phyloP scores from a whole-genome alignment of 2,329 filamentous ascomycete genomes.

The Fusarium phyllophilum region DNA sequence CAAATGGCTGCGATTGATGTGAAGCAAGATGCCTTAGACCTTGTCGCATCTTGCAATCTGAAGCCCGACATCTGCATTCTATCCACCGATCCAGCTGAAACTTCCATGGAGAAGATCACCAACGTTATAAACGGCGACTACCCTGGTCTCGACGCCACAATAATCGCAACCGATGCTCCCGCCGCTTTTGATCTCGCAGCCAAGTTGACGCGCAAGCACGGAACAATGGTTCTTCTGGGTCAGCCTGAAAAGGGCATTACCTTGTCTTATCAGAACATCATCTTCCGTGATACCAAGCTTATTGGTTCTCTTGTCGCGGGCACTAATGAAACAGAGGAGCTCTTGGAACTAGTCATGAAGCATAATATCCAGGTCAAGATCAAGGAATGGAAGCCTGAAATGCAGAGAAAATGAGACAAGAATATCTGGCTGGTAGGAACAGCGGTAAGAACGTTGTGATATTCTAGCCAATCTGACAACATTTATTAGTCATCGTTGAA shows the following conservation, averaged over 20 bases:
- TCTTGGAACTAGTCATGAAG: neutral
- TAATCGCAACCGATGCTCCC: slow-evolving; percentile 1
- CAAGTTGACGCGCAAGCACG: slow-evolving; percentile 5
- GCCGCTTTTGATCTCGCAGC: slow-evolving; percentile 5
- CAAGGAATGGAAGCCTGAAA: slow-evolving; percentile 12
- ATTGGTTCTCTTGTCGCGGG: neutral
- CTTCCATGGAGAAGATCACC: neutral
- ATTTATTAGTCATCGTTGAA: neutral
- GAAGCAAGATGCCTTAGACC: neutral
- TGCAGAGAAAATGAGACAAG: slow-evolving; percentile 6
- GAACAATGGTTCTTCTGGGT: slow-evolving; percentile 9
- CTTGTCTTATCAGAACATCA: neutral
- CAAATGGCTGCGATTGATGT: slow-evolving; percentile 7
- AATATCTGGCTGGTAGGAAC: neutral
- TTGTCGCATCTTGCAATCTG: neutral
- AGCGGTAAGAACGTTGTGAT: slow-evolving; percentile 4
- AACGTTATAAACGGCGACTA: neutral
- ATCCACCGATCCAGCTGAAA: neutral
- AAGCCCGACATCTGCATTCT: slow-evolving; percentile 4
- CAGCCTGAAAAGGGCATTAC: slow-evolving; percentile 9
- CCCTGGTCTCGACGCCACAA: neutral
- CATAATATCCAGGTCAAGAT: slow-evolving; percentile 5
- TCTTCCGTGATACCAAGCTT: neutral
- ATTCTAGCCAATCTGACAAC: neutral
- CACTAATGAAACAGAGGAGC: neutral